Evolutionary conservation across 306 rosid species (phyloP).

Genomic region (Dryas octopetala): DNA sequence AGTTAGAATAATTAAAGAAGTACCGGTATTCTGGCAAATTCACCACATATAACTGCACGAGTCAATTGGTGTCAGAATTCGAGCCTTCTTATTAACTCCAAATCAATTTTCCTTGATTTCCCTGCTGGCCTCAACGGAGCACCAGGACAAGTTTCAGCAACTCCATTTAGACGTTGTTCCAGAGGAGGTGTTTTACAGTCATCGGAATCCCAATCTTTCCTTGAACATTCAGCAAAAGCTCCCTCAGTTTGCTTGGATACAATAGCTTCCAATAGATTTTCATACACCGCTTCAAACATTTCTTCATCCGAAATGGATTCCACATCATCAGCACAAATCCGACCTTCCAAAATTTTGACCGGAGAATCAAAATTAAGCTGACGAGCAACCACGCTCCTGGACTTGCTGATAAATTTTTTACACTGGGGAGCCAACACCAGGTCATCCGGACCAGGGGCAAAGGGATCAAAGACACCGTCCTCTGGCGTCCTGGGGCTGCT

Average conservation of each 20-base stretch:
- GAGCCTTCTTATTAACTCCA: constrained; percentile 69
- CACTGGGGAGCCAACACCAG: constrained; percentile 48
- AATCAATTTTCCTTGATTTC: constrained; percentile 41
- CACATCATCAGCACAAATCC: constrained; percentile 10
- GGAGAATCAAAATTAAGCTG: constrained; percentile 53
- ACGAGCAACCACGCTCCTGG: constrained; percentile 40
- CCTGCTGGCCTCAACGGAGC: constrained; percentile 53
- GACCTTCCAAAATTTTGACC: constrained; percentile 10
- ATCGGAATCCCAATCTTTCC: constrained; percentile 25
- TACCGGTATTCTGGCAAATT: constrained; percentile 23
- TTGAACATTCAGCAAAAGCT: constrained; percentile 29
- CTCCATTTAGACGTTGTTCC: constrained; percentile 27
- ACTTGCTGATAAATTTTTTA: constrained; percentile 39
- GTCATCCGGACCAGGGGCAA: constrained; percentile 61
- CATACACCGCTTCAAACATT: constrained; percentile 53
- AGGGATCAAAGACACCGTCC: constrained; percentile 68
- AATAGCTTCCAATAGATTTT: constrained; percentile 59
- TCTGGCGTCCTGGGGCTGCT: constrained; percentile 65
- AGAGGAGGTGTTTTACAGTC: constrained; percentile 53
- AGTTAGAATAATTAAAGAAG: constrained; percentile 24
- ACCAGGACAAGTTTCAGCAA: constrained; percentile 56
- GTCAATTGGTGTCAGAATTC: constrained; percentile 46
- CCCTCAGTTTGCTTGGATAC: constrained; percentile 50
- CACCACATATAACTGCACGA: constrained; percentile 10
- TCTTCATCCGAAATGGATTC: constrained; percentile 55